phyloP scores from a whole-genome alignment of 1,284 basidiomycete genomes.

The Ceratobasidium theobromae region DNA sequence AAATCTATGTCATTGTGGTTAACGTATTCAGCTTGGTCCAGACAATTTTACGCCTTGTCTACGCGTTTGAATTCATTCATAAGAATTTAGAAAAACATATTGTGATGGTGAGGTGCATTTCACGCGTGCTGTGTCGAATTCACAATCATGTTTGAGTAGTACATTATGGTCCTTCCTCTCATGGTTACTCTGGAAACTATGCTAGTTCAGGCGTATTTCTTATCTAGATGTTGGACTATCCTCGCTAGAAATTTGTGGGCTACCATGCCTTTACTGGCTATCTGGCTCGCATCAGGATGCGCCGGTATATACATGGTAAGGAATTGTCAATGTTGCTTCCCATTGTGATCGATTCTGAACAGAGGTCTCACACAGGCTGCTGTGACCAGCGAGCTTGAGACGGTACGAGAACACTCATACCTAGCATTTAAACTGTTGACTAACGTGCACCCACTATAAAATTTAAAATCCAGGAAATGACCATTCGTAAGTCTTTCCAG shows the following conservation, averaged over 20 bases:
- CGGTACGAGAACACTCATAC: too few species aligned
- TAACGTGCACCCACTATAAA: too few species aligned
- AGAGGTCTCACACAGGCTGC: too few species aligned
- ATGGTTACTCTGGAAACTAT: slow-evolving; percentile 57
- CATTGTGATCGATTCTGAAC: neutral
- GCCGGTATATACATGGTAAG: neutral
- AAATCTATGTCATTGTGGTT: neutral
- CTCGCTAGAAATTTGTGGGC: neutral
- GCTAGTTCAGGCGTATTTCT: slow-evolving; percentile 70
- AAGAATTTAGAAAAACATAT: neutral
- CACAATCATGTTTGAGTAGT: neutral
- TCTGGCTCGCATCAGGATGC: neutral
- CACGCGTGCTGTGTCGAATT: neutral
- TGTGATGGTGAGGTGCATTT: neutral
- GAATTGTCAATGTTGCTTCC: neutral
- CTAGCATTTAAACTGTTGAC: too few species aligned
- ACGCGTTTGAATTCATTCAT: neutral
- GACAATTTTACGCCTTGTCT: neutral
- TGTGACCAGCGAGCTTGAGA: too few species aligned
- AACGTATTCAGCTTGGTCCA: neutral
- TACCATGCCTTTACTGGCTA: neutral
- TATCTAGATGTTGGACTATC: neutral
- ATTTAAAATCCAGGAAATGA: neutral
- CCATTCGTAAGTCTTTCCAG: neutral
- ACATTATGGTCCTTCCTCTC: neutral